Evolutionary conservation across 2,329 filamentous ascomycete species (phyloP).

Genomic region (Cladosporium cucumerinum): DNA sequence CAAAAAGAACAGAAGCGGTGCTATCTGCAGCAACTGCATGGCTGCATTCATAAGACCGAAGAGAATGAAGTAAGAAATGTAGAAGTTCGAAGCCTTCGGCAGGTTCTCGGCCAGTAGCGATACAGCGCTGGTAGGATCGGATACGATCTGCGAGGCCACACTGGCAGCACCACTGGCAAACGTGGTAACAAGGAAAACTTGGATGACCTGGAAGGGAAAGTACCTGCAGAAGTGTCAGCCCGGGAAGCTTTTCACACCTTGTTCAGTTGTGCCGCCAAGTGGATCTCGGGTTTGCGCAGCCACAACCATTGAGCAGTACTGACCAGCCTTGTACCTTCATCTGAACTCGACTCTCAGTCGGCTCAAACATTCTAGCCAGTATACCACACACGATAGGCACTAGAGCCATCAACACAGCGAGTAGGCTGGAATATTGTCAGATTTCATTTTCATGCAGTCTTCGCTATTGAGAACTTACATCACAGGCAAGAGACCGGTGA

Average conservation of each 20-base stretch:
- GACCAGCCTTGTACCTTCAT: constrained; percentile 32
- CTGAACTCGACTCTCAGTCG: constrained; percentile 42
- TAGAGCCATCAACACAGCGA: constrained; percentile 44
- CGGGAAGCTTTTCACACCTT: neutral
- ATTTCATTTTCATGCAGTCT: neutral
- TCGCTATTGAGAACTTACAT: constrained; percentile 2
- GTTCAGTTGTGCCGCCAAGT: neutral
- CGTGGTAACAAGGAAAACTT: constrained; percentile 39
- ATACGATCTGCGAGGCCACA: constrained; percentile 29
- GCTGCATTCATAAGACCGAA: constrained; percentile 32
- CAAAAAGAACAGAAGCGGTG: constrained; percentile 28
- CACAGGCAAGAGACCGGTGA: constrained; percentile 45
- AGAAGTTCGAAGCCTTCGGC: constrained; percentile 38
- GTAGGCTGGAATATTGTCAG: constrained; percentile 28
- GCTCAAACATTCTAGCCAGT: constrained; percentile 23
- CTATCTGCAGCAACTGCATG: constrained; percentile 29
- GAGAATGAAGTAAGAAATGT: constrained; percentile 37
- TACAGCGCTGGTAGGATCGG: constrained; percentile 29
- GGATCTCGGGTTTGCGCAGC: neutral
- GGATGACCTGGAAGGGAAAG: constrained; percentile 39
- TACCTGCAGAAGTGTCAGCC: constrained; percentile 20
- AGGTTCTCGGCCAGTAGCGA: constrained; percentile 33
- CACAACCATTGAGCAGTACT: neutral
- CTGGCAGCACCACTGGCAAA: constrained; percentile 34
- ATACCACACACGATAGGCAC: constrained; percentile 43